Evolutionary conservation across 164 flowering plant species (phyloP).

Genomic region (Magnolia changhungtana): DNA sequence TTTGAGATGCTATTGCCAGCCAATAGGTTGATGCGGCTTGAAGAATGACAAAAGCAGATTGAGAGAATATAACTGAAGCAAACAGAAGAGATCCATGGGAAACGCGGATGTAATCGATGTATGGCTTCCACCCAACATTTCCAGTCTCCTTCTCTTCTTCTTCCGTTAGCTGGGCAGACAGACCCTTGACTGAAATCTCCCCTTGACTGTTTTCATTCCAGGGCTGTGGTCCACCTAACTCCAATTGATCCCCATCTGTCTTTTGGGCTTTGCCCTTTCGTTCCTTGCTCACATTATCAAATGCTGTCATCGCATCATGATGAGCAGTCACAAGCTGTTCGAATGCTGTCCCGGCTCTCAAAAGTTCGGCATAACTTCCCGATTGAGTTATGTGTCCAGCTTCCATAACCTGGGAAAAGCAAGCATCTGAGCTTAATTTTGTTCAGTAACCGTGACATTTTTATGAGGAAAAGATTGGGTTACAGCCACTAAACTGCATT

Average conservation of each 20-base stretch:
- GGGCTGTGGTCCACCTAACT: slow-evolving; percentile 5
- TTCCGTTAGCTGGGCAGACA: slow-evolving; percentile 53
- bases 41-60: slow-evolving; percentile 44
- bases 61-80: slow-evolving; percentile 26
- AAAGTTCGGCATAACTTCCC: slow-evolving; percentile 65
- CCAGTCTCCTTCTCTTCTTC: slow-evolving; percentile 75
- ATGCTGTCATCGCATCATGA: slow-evolving; percentile 42
- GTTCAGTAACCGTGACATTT: background rate
- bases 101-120: slow-evolving; percentile 55
- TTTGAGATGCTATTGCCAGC: slow-evolving; percentile 59
- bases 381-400: slow-evolving; percentile 59
- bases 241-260: slow-evolving; percentile 6
- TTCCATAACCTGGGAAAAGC: slow-evolving; percentile 55
- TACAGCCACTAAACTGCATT: slow-evolving; percentile 7
- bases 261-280: slow-evolving; percentile 10
- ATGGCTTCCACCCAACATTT: slow-evolving; percentile 70
- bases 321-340: slow-evolving; percentile 83
- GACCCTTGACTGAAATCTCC: slow-evolving; percentile 39
- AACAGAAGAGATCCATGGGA: slow-evolving; percentile 43
- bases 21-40: slow-evolving; percentile 72
- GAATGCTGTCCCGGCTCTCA: slow-evolving; percentile 60
- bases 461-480: background rate
- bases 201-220: slow-evolving; percentile 27
- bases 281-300: slow-evolving; percentile 21
- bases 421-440: background rate